These are phyloP conservation scores for Mycena crocata DNA, from an alignment of 768 basidiomycete species.

Conservation along the genomic window DNA sequence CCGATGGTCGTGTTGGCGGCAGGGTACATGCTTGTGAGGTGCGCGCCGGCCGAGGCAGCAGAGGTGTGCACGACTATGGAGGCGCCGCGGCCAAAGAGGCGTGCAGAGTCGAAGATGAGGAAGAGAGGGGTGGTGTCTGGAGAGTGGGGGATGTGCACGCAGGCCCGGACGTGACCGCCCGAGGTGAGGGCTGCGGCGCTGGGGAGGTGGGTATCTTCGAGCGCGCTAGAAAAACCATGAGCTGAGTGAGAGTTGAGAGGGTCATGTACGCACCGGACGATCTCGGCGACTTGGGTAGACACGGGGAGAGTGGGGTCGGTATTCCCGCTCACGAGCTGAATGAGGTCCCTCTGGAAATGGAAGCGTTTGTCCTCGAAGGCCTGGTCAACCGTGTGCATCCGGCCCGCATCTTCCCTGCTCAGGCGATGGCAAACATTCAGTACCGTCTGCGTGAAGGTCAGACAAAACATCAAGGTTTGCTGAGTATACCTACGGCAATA, in stretches of 20 bases:
- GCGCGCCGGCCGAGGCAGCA: neutral
- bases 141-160: neutral
- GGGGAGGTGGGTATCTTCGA: neutral
- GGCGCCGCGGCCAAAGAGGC: neutral
- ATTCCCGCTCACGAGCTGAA: neutral
- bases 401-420: neutral
- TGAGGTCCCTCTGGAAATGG: neutral
- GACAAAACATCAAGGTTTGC: too few relatives aligned
- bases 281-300: neutral
- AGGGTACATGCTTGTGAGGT: neutral
- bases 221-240: neutral
- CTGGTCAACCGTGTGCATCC: neutral
- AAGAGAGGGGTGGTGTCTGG: neutral
- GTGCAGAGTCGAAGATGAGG: slow-evolving; percentile 8
- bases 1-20: neutral
- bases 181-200: neutral
- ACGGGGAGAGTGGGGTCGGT: neutral
- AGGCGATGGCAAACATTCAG: too few relatives aligned
- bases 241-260: neutral
- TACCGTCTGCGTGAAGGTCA: too few relatives aligned
- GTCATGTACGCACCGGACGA: neutral
- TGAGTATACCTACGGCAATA: neutral
- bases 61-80: neutral
- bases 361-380: neutral
- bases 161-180: neutral